Evolutionary conservation across 2,329 filamentous ascomycete genomes (phyloP), one percentile per base, ranked within the genome.

Genomic region (Pezicula carpinea): DNA sequence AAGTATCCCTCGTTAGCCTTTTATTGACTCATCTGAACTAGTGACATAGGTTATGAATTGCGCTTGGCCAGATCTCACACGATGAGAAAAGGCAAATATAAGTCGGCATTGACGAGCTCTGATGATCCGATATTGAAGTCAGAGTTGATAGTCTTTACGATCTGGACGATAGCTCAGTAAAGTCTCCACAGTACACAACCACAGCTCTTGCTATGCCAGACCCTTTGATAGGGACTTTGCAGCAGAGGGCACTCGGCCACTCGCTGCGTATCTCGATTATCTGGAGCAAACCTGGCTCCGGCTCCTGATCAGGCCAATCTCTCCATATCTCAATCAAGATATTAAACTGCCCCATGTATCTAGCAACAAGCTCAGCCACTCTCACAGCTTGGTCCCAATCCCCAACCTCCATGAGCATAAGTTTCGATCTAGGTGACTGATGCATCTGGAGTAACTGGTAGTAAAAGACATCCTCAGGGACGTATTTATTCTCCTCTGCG

Each of bases 361-460:
- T 17, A 32, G 21, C 21, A 64, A 73, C 76, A 59, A 80, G 67
- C 7, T 62, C 57, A 1, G 76, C 74, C 2, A 93, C 84, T 11
- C 87, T 72, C 5, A 65, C 46, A 0, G 86, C 88, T 66, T 95
- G 89, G 5, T 66, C 69, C 50, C 80, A 64, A 57, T 87, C 86
- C 0, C 83, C 86, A 21, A 92, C 77, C 64, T 95, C 89, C 52
- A 91, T 73, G 1, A 89, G 63, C 8, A 87, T 62, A 6, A 84
- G 58, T 39, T 72, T 76, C 0, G 83, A 75, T 17, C 68, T 23
- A 57, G 4, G 82, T 59, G 1, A 29, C 2, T 60, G 49, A 0
- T 80, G 79, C 8, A 87, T 65, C 0, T 76, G 65, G 1, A 90
- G 63, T 1, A 93, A 67, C 5, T 76, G 72, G 2, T 75, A 74